A percentile compares a stretch with the other conserved stretches of the same genome.
phyloP scores from a whole-genome alignment of 176 grass and related monocot species.

The Oryza australiensis region DNA sequence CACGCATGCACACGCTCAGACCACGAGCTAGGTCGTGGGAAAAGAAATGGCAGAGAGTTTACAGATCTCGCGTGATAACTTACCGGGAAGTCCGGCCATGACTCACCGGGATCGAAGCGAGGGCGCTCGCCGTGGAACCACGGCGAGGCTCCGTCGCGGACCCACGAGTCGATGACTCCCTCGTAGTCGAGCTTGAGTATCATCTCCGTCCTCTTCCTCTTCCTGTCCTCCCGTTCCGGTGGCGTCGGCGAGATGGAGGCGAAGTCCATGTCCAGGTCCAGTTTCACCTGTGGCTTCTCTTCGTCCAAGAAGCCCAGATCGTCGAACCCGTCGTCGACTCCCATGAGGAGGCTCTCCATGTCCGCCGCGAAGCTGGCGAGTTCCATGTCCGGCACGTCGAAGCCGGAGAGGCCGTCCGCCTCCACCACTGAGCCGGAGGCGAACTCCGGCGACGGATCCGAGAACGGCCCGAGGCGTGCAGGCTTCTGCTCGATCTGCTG shows the following conservation, averaged over 20 bases:
- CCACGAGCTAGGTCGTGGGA: background rate
- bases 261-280: slow-evolving; percentile 28
- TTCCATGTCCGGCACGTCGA: slow-evolving; percentile 73
- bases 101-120: slow-evolving; percentile 37
- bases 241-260: background rate
- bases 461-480: background rate
- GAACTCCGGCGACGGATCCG: slow-evolving; percentile 23
- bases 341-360: slow-evolving; percentile 87
- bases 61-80: background rate
- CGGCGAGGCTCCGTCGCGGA: slow-evolving; percentile 52
- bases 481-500: slow-evolving; percentile 43
- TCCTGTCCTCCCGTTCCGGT: slow-evolving; percentile 31
- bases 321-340: slow-evolving; percentile 52
- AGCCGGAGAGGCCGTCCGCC: slow-evolving; percentile 40
- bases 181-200: slow-evolving; percentile 88
- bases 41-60: background rate
- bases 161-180: slow-evolving; percentile 72
- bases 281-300: slow-evolving; percentile 39
- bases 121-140: slow-evolving; percentile 82
- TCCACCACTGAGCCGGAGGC: background rate
- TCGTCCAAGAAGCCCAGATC: slow-evolving; percentile 53
- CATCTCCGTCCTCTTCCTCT: slow-evolving; percentile 41
- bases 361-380: slow-evolving; percentile 77
- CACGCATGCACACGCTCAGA: background rate
- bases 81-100: slow-evolving; percentile 76